Conservation (phyloP, 2,329 filamentous ascomycete species). For the Alternaria arbusti region DNA sequence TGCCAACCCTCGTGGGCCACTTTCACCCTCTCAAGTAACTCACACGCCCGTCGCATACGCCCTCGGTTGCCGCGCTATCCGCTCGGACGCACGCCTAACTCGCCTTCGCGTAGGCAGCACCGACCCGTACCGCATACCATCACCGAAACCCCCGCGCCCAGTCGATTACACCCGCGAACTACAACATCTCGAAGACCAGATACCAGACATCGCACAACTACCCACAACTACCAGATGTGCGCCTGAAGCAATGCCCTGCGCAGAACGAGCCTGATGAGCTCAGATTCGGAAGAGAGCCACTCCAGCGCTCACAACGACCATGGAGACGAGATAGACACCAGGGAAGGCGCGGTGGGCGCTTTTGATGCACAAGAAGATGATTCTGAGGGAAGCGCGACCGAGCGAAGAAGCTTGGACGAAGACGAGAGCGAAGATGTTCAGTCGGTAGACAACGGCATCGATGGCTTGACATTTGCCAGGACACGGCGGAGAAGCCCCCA, state of each 20-base stretch:
- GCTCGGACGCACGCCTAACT: background rate
- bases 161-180: background rate
- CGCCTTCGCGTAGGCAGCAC: slow-evolving; percentile 5
- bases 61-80: background rate
- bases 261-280: slow-evolving; percentile 69
- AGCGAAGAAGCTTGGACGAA: slow-evolving; percentile 17
- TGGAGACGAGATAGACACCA: slow-evolving; percentile 39
- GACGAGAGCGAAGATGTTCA: slow-evolving; percentile 33
- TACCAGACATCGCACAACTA: background rate
- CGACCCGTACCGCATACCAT: slow-evolving; percentile 13
- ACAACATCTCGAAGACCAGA: background rate
- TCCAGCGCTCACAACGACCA: slow-evolving; percentile 62
- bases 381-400: slow-evolving; percentile 8
- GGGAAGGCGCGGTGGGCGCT: slow-evolving; percentile 42
- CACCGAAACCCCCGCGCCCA: slow-evolving; percentile 17
- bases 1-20: background rate
- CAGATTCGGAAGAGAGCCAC: slow-evolving; percentile 67
- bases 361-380: background rate
- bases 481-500: slow-evolving; percentile 21
- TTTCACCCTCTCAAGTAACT: background rate
- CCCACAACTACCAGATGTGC: slow-evolving; percentile 16
- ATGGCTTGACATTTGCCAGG: slow-evolving; percentile 43
- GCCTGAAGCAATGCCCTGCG: slow-evolving; percentile 60
- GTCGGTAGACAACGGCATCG: slow-evolving; percentile 26
- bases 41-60: background rate